Evolutionary conservation across 257 asterid species (phyloP).

Genomic region (Solanum lycopersicoides): DNA sequence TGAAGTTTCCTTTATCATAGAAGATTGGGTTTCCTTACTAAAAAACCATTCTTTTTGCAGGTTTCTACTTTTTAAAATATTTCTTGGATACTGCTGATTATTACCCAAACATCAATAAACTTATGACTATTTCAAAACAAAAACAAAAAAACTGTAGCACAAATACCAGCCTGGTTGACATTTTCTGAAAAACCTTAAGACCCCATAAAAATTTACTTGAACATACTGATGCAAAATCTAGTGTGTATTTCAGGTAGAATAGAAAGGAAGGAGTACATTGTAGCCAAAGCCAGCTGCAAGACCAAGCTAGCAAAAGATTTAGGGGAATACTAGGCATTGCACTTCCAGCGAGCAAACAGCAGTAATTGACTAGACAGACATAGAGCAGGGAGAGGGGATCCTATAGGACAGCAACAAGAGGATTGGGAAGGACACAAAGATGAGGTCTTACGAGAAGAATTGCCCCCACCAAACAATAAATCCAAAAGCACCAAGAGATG

Average conservation of each 20-base stretch:
- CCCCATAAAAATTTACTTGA: background rate
- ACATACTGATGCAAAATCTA: background rate
- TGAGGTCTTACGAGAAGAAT: background rate
- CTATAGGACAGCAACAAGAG: background rate
- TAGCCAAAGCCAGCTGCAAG: background rate
- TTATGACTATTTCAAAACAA: background rate
- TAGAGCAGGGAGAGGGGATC: background rate
- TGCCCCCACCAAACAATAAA: background rate
- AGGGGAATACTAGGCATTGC: background rate
- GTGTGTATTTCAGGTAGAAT: background rate
- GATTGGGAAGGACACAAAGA: background rate
- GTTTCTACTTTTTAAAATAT: background rate
- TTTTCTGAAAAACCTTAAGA: background rate
- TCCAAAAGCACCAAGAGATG: background rate
- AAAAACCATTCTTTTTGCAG: background rate
- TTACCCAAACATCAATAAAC: background rate
- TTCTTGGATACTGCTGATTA: background rate
- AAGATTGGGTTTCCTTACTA: background rate
- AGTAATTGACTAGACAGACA: background rate
- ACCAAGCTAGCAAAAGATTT: background rate
- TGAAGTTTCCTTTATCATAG: background rate
- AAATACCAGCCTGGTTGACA: background rate
- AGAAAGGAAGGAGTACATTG: background rate
- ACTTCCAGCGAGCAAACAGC: background rate
- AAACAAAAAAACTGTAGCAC: background rate